phyloP scores from a whole-genome alignment of 306 rosid genomes.

The Vicia sativa region DNA sequence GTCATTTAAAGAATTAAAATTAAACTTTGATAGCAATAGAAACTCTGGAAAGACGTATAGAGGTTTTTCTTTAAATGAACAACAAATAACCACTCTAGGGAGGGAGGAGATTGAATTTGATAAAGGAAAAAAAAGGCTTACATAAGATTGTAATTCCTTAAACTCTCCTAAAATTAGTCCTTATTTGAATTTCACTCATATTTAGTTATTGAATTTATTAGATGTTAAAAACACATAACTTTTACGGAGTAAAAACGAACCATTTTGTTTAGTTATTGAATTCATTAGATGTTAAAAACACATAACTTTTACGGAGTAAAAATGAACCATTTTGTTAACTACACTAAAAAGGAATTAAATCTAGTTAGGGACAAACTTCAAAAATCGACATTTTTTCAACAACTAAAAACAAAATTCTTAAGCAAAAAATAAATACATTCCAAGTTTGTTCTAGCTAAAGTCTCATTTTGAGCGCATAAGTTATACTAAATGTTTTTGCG shows the following conservation, averaged over 20 bases:
- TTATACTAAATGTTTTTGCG: conserved; percentile 18
- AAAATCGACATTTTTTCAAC: not conserved
- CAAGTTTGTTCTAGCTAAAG: conserved; percentile 20
- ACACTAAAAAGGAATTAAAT: not conserved
- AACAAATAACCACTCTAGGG: conserved; percentile 8
- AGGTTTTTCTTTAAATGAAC: conserved; percentile 4
- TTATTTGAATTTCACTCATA: conserved; percentile 4
- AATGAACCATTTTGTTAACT: too few relatives aligned
- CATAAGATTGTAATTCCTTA: not conserved
- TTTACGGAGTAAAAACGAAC: not conserved
- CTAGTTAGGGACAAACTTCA: too few relatives aligned
- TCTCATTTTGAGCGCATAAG: conserved; percentile 1
- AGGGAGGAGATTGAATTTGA: conserved; percentile 13
- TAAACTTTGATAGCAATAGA: conserved; percentile 4
- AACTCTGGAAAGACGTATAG: conserved; percentile 11
- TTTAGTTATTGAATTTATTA: not conserved
- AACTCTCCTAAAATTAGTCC: not conserved
- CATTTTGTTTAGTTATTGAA: not conserved
- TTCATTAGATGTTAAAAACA: too few relatives aligned
- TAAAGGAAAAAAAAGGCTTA: conserved; percentile 19
- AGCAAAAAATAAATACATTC: conserved; percentile 12
- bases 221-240: not conserved
- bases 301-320: too few relatives aligned
- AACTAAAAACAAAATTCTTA: not conserved
- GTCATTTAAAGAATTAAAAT: conserved; percentile 8